Base-by-base conservation (phyloP, 306 rosid genomes). In the Vigna mungo region DNA sequence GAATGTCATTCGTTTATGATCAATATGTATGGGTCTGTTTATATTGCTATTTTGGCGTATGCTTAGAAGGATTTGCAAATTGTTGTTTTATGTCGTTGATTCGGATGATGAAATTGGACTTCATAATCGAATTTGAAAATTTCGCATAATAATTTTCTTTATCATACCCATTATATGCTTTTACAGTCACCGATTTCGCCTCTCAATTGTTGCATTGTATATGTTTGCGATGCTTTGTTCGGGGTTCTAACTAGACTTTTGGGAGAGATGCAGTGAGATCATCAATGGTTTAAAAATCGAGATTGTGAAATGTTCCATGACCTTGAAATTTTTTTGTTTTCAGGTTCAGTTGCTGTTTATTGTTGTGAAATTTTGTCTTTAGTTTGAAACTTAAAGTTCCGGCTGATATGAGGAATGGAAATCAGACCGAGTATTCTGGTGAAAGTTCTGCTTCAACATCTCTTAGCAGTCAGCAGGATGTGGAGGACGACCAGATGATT, bases 401-500 rank as follows among this genome's bases (percentile, higher is more conserved):
- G 13, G 43, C 20, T 15, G 46, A 52, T 65, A 84, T 82, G 90
- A 85, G 74, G 86, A 85, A 78, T 3, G 88, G 82, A 77, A 79
- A 75, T 59, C 85, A 16, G 43, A 6, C 44, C 16, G 67, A 65
- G 15, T 71, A 82, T 68, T 18, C 58, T 55, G 93, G 88, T 53
- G 90, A 89, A 80, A 87, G 86, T 79, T 91, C 96, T 53, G 86
- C 86, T 52, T 91, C 93, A 51, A 89, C 83, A 46, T 88, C 93
- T 52, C 72, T 62, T 25, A 84, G 88, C 82, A 82, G 88, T 71
- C 90, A 87, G 68, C 86, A 76, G 72, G 87, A 84, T 77, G 30
- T 71, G 68, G 85, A 88, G 71, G 91, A 92, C 85, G 97, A 92
- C 72, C 80, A 81, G 61, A 92, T 92, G 96, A 92, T 92, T 73